Evolutionary conservation across 2,329 filamentous ascomycete species (phyloP), one percentile per base, ranked within the genome.

Genomic region (Hypoxylon sp.): DNA sequence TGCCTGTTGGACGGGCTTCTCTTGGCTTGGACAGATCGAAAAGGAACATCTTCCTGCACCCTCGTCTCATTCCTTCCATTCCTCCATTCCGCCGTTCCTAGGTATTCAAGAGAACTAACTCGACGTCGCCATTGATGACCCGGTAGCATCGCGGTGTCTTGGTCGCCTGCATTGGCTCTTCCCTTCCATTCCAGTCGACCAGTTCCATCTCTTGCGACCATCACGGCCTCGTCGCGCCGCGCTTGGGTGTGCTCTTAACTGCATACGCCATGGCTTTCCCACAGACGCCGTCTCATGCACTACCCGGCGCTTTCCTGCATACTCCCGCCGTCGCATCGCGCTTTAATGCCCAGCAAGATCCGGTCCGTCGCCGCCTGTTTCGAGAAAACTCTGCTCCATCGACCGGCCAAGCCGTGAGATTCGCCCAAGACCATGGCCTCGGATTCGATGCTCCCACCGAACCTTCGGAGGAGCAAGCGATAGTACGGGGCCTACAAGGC

Each of bases 231-330:
- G 16, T 28, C 45, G 32, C 20, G 8, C 4, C 55, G 60, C 64
- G 69, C 58, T 60, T 67, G 58, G 62, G 63, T 58, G 48, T 65
- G 16, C 42, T 53, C 22, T 36, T 9, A 49, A 59, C 62, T 49
- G 65, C 51, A 61, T 56, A 48, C 58, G 72, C 62, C 65, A 89
- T 89, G 87, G 82, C 86, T 53, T 85, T 86, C 69, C 79, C 82
- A 22, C 80, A 81, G 70, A 81, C 92, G 60, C 92, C 92, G 38
- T 84, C 90, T 80, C 88, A 91, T 72, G 87, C 87, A 65, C 83
- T 93, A 49, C 92, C 92, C 45, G 92, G 92, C 81, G 89, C 89
- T 73, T 95, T 90, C 75, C 80, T 93, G 74, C 87, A 90, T 73
- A 95, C 92, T 20, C 92, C 92, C 49, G 91, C 89, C 60, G 82